Evolutionary conservation across 2,329 filamentous ascomycete species (phyloP).

Genomic region (Monilinia aucupariae): DNA sequence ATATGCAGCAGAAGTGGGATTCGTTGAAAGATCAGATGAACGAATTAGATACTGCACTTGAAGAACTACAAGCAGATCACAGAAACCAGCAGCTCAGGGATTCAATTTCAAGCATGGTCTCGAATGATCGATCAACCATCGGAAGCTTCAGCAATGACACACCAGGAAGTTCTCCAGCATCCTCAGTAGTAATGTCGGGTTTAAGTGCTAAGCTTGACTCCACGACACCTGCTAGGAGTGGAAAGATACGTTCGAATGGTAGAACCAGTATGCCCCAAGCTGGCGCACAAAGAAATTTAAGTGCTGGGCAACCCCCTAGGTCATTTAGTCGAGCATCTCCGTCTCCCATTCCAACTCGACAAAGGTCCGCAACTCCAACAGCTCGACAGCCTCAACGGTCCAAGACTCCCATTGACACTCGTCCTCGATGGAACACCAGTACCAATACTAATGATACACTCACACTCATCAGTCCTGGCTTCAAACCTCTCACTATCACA

Average conservation of each 20-base stretch:
- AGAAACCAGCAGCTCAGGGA: conserved; percentile 76
- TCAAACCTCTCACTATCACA: conserved; percentile 56
- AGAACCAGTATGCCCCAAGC: conserved; percentile 40
- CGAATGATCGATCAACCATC: conserved; percentile 43
- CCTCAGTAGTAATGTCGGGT: conserved; percentile 54
- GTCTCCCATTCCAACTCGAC: conserved; percentile 35
- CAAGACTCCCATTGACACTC: conserved; percentile 44
- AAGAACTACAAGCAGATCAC: conserved; percentile 61
- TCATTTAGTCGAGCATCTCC: conserved; percentile 39
- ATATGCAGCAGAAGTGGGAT: conserved; percentile 79
- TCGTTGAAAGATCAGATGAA: conserved; percentile 69
- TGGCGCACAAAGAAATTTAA: conserved; percentile 41
- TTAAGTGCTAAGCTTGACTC: conserved; percentile 39
- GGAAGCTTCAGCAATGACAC: conserved; percentile 41
- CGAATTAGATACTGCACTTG: conserved; percentile 68
- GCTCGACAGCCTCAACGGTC: conserved; percentile 43
- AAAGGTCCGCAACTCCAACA: conserved; percentile 48
- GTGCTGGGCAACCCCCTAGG: conserved; percentile 37
- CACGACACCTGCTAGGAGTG: conserved; percentile 31
- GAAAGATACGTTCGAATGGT: conserved; percentile 31
- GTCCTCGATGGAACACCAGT: conserved; percentile 68
- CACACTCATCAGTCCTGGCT: conserved; percentile 63
- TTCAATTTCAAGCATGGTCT: conserved; percentile 83
- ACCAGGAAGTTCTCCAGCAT: conserved; percentile 58
- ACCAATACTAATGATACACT: conserved; percentile 59